phyloP scores from a whole-genome alignment of 208 protist species.

The Trypanosomatidae sp. region DNA sequence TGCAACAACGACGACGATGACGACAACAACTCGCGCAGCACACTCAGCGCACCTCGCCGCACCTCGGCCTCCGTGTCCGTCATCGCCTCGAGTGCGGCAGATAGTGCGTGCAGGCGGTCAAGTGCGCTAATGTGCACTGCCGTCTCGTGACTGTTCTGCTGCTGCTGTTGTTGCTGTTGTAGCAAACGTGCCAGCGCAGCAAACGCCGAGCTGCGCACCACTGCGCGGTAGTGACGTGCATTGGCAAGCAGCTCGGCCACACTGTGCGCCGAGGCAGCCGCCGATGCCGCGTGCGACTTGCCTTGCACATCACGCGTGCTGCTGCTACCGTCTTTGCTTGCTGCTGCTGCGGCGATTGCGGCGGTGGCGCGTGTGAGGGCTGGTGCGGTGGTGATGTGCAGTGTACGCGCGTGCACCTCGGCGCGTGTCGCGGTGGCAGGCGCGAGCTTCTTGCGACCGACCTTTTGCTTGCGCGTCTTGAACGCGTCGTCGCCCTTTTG shows the following conservation, averaged over 20 bases:
- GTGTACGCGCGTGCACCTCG: slow-evolving; percentile 67
- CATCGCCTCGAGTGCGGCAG: slow-evolving; percentile 46
- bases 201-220: slow-evolving; percentile 38
- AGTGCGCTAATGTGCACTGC: slow-evolving; percentile 17
- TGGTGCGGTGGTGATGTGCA: slow-evolving; percentile 27
- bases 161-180: slow-evolving; percentile 1
- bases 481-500: slow-evolving; percentile 78
- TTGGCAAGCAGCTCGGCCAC: slow-evolving; percentile 36
- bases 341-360: background rate
- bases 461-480: slow-evolving; percentile 51
- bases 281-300: no score
- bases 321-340: background rate
- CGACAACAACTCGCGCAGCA: slow-evolving; percentile 15
- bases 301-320: background rate
- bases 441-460: slow-evolving; percentile 69
- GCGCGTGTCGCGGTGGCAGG: slow-evolving; percentile 63
- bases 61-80: slow-evolving; percentile 64
- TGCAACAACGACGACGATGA: background rate
- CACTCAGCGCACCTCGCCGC: slow-evolving; percentile 24
- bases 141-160: background rate
- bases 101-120: slow-evolving; percentile 22
- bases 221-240: slow-evolving; percentile 51
- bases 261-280: slow-evolving; percentile 7
- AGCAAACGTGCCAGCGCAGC: slow-evolving; percentile 26
- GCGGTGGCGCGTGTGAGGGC: background rate